phyloP scores from a whole-genome alignment of 768 basidiomycete genomes.

The Atractiella rhizophila region DNA sequence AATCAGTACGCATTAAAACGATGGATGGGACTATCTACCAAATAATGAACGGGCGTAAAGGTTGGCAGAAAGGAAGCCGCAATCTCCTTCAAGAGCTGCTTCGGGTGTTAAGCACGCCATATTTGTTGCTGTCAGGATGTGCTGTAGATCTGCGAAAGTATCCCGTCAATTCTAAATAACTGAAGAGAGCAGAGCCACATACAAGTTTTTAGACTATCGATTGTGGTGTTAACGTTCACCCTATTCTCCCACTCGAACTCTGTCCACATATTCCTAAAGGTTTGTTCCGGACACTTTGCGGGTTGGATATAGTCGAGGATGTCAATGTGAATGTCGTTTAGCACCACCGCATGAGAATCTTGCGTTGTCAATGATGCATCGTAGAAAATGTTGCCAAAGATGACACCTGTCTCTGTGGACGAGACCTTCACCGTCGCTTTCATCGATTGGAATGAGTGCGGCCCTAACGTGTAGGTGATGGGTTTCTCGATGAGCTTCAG shows the following conservation, averaged over 20 bases:
- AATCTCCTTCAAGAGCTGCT: constrained; percentile 67
- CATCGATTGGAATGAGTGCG: constrained; percentile 93
- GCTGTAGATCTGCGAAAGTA: constrained; percentile 65
- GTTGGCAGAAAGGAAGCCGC: constrained; percentile 88
- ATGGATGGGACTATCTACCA: constrained; percentile 30
- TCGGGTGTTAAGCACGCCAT: constrained; percentile 91
- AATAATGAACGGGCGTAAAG: constrained; percentile 87
- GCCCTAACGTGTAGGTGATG: constrained; percentile 69
- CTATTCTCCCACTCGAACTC: constrained; percentile 99
- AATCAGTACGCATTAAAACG: background rate
- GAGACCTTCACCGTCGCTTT: constrained; percentile 97
- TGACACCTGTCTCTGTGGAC: constrained; percentile 93
- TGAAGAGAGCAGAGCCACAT: background rate
- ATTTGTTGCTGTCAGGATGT: constrained; percentile 90
- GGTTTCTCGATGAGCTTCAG: constrained; percentile 94
- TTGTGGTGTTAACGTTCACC: constrained; percentile 65
- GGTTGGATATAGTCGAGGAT: constrained; percentile 98
- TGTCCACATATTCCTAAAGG: constrained; percentile 98
- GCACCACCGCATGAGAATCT: constrained; percentile 41
- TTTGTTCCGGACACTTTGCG: constrained; percentile 65
- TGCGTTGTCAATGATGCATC: constrained; percentile 60
- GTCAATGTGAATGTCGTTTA: constrained; percentile 93
- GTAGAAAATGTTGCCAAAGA: constrained; percentile 94
- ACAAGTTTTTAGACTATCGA: constrained; percentile 36
- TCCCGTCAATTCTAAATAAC: constrained; percentile 28